Evolutionary conservation across 2,329 filamentous ascomycete genomes (phyloP).

Genomic region (Coniochaeta hoffmannii): DNA sequence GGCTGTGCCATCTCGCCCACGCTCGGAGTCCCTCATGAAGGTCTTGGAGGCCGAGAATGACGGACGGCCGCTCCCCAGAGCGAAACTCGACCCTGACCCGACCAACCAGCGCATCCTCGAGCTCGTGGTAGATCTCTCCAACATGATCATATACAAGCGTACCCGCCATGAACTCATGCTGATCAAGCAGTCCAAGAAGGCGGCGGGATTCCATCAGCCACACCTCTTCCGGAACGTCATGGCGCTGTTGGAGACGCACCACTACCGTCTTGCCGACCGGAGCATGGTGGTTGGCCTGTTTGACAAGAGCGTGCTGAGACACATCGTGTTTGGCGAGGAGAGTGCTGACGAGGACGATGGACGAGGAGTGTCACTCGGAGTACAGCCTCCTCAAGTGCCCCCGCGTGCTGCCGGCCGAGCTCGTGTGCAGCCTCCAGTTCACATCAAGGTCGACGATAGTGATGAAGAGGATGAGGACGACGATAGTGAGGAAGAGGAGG

Average conservation of each 20-base stretch:
- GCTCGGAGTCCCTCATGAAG: slow-evolving; percentile 26
- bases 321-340: slow-evolving; percentile 76
- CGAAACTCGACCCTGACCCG: slow-evolving; percentile 31
- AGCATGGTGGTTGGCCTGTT: slow-evolving; percentile 92
- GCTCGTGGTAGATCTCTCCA: slow-evolving; percentile 80
- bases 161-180: slow-evolving; percentile 75
- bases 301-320: slow-evolving; percentile 78
- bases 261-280: slow-evolving; percentile 79
- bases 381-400: background rate
- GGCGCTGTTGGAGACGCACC: slow-evolving; percentile 77
- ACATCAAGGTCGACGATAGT: slow-evolving; percentile 10
- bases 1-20: slow-evolving; percentile 30
- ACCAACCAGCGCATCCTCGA: slow-evolving; percentile 73
- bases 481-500: slow-evolving; percentile 33
- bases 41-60: slow-evolving; percentile 14
- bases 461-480: slow-evolving; percentile 40
- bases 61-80: slow-evolving; percentile 16
- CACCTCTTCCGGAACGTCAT: slow-evolving; percentile 80
- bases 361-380: background rate
- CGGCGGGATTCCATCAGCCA: slow-evolving; percentile 66
- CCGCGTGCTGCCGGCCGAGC: background rate
- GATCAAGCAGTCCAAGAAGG: slow-evolving; percentile 69
- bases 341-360: slow-evolving; percentile 29
- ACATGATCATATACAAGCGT: slow-evolving; percentile 86
- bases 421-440: background rate